Evolutionary conservation across 1,284 basidiomycete genomes (phyloP).

Genomic region (Sphaerobolus stellatus): DNA sequence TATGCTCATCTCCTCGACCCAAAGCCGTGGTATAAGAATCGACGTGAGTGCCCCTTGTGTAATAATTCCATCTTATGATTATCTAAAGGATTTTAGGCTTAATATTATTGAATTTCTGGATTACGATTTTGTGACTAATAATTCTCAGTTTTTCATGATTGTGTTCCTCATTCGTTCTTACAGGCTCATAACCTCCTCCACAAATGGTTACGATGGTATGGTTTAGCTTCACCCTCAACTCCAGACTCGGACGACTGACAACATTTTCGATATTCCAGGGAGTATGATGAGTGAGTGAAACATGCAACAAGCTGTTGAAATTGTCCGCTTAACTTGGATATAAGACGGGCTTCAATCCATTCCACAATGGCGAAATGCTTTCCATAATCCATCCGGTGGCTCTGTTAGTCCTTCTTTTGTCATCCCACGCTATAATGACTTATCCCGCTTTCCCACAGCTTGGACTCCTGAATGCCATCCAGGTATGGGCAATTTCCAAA

Average conservation of each 20-base stretch:
- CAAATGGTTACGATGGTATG: conserved; percentile 27
- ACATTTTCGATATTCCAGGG: neutral
- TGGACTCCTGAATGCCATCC: conserved; percentile 74
- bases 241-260: neutral
- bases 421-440: neutral
- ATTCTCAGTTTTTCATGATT: neutral
- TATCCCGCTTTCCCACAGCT: conserved; percentile 35
- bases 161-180: neutral
- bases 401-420: neutral
- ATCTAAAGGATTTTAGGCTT: conserved; percentile 14
- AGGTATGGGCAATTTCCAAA: conserved; percentile 40
- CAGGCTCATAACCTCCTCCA: conserved; percentile 40
- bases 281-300: conserved; percentile 27
- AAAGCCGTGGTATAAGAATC: conserved; percentile 25
- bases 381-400: conserved; percentile 51
- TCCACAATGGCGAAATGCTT: conserved; percentile 58
- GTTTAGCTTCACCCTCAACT: neutral
- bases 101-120: conserved; percentile 36
- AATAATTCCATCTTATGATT: conserved; percentile 5
- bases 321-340: neutral
- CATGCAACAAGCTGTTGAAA: neutral
- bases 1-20: conserved; percentile 21
- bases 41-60: conserved; percentile 5
- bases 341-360: conserved; percentile 62
- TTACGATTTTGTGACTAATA: conserved; percentile 31